phyloP scores from a whole-genome alignment of 345 rosid species.

The Ceriops tagal region DNA sequence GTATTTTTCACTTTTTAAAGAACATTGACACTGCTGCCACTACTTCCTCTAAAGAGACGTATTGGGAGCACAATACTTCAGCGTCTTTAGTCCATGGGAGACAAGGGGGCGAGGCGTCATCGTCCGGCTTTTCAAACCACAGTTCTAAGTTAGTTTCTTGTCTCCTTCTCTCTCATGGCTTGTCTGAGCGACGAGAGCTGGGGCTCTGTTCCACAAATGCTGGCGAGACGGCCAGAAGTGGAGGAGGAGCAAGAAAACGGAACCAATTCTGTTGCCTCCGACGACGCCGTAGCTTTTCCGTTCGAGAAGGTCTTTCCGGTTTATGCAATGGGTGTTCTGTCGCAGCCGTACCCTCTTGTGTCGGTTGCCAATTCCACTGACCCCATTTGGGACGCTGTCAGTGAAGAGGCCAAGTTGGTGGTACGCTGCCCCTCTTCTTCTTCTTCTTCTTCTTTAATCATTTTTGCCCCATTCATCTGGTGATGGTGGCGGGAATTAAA shows the following conservation, averaged over 20 bases:
- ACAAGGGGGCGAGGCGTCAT: too few species aligned
- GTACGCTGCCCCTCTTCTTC: slow-evolving; percentile 22
- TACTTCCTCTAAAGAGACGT: too few species aligned
- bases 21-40: too few species aligned
- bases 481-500: too few species aligned
- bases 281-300: slow-evolving; percentile 21
- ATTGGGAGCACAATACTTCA: too few species aligned
- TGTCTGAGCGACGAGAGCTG: slow-evolving; percentile 36
- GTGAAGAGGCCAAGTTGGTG: slow-evolving; percentile 79
- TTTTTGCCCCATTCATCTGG: too few species aligned
- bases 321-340: slow-evolving; percentile 46
- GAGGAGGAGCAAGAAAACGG: slow-evolving; percentile 18
- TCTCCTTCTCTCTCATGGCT: slow-evolving; percentile 34
- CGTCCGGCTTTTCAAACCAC: too few species aligned
- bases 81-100: too few species aligned
- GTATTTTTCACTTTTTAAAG: too few species aligned
- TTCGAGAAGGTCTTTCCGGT: slow-evolving; percentile 73
- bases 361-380: slow-evolving; percentile 40
- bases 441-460: not conserved
- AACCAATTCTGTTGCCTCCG: slow-evolving; percentile 4
- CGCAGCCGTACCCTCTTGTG: slow-evolving; percentile 28
- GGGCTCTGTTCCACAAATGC: slow-evolving; percentile 26
- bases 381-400: slow-evolving; percentile 79
- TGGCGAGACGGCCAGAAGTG: slow-evolving; percentile 23
- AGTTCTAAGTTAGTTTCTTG: too few species aligned